Percentiles rank a stretch among this genome's conserved stretches.
These are phyloP conservation scores for Ambrosia hybrid DNA, from an alignment of 140 eudicot genomes.

Conservation along the genomic window DNA sequence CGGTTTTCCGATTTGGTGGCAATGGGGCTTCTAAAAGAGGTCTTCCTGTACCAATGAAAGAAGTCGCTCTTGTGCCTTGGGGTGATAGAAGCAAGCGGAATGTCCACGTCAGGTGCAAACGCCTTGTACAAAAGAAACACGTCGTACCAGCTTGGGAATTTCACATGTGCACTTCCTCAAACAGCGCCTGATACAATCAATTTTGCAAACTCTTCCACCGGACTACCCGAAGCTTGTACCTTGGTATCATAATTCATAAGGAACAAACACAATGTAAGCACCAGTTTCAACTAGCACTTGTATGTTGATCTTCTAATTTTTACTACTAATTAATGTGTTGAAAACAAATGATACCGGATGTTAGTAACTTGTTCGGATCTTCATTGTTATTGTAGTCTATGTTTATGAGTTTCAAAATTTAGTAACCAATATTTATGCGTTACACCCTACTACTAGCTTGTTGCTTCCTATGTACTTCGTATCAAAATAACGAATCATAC, in stretches of 20 bases:
- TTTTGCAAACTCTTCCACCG: slow-evolving; percentile 73
- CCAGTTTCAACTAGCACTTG: not conserved
- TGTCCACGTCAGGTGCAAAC: slow-evolving; percentile 85
- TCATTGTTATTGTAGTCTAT: no score
- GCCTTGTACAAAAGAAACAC: slow-evolving; percentile 71
- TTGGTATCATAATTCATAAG: slow-evolving; percentile 23
- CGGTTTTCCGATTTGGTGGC: slow-evolving; percentile 34
- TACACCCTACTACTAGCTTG: no score
- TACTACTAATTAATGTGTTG: no score
- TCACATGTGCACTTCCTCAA: slow-evolving; percentile 77
- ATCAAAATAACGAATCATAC: no score
- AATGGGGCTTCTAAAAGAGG: slow-evolving; percentile 58
- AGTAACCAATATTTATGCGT: no score
- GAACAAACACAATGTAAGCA: slow-evolving; percentile 2
- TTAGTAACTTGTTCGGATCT: no score
- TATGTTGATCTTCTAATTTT: no score
- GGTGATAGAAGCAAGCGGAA: slow-evolving; percentile 53
- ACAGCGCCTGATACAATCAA: slow-evolving; percentile 81
- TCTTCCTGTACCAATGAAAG: slow-evolving; percentile 69
- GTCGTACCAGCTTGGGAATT: slow-evolving; percentile 88
- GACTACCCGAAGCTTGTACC: slow-evolving; percentile 64
- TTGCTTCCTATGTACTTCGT: no score
- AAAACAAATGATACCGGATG: no score
- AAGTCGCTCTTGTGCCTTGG: slow-evolving; percentile 40
- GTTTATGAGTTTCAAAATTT: no score